Conservation (phyloP, 2,329 filamentous ascomycete genomes). For the Aspergillus sp. region DNA sequence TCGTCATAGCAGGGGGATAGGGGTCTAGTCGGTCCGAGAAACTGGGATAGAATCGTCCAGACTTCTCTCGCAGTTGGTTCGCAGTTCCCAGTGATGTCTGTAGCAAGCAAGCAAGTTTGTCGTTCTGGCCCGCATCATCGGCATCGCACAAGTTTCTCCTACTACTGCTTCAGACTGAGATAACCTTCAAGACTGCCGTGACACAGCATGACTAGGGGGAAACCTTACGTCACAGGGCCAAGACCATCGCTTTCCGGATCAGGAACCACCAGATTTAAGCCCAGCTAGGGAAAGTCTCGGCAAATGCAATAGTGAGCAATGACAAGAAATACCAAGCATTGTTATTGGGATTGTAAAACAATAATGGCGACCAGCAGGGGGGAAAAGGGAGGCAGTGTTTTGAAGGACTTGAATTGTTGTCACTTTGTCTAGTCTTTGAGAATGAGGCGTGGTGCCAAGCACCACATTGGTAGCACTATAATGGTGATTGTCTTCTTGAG, state of each 20-base stretch:
- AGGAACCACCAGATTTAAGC: not conserved
- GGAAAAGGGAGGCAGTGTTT: not conserved
- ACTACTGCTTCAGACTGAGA: not conserved
- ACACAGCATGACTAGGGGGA: constrained; percentile 2
- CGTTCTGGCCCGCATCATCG: not conserved
- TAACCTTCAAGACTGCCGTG: constrained; percentile 1
- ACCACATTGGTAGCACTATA: not conserved
- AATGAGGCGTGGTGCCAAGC: constrained; percentile 2
- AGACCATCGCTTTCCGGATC: constrained; percentile 15
- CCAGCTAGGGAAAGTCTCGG: constrained; percentile 11
- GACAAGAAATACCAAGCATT: constrained; percentile 17
- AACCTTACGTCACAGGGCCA: constrained; percentile 19
- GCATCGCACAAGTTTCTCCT: not conserved
- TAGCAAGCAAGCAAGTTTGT: not conserved
- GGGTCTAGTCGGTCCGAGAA: not conserved
- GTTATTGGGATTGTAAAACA: constrained; percentile 7
- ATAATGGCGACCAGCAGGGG: constrained; percentile 1
- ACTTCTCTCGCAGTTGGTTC: constrained; percentile 15
- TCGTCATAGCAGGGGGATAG: not conserved
- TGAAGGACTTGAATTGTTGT: not conserved
- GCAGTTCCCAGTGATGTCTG: not conserved
- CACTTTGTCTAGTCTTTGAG: not conserved
- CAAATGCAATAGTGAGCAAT: constrained; percentile 10
- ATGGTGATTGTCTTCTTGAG: not conserved
- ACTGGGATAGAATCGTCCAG: constrained; percentile 10